Evolutionary conservation across 306 rosid genomes (phyloP), one percentile per base, ranked within the genome.

Genomic region (Pueraria montana): DNA sequence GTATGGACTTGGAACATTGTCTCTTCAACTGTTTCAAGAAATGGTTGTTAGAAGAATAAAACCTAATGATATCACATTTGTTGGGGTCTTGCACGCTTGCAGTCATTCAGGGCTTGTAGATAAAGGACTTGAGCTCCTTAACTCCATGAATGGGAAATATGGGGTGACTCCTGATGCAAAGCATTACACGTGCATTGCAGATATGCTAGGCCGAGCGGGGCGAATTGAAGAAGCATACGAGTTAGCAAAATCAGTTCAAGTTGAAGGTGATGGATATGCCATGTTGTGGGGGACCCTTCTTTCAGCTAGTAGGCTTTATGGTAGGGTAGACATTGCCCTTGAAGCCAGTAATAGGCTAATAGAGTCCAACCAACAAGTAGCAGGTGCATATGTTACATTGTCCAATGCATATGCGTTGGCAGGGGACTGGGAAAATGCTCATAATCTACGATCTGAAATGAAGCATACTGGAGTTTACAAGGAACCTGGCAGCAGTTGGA

Each of bases 401-500:
- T 91, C 94, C 64, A 95, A 89, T 34, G 74, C 95, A n/a, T 93
- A 91, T 71, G 91, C 96, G 38, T 78, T 85, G 72, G 89, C 89
- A 32, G 95, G 97, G 49, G 95, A 93, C 42, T 89, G 94, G 97
- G 97, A 90, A 75, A 91, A 77, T 61, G 95, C 88, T 48, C 88
- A 86, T 20, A 81, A 59, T 62, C 82, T 90, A 58, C 78, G 94
- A 42, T 83, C 88, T 11, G 71, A 91, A 83, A 93, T 95, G 97
- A 93, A 90, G 89, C 89, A 56, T 11, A 40, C 78, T 0, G 88
- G 94, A 78, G 85, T 95, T 49, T 42, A 76, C 20, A 95, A 95
- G 84, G 95, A 93, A 83, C 97, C 95, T 0, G 98, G 97, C 8
- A 86, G 97, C 84, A 95, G 97, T 82, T 93, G 97, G 98, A 80